phyloP scores from a whole-genome alignment of 148 eudicot genomes.

The Silene uniflora region DNA sequence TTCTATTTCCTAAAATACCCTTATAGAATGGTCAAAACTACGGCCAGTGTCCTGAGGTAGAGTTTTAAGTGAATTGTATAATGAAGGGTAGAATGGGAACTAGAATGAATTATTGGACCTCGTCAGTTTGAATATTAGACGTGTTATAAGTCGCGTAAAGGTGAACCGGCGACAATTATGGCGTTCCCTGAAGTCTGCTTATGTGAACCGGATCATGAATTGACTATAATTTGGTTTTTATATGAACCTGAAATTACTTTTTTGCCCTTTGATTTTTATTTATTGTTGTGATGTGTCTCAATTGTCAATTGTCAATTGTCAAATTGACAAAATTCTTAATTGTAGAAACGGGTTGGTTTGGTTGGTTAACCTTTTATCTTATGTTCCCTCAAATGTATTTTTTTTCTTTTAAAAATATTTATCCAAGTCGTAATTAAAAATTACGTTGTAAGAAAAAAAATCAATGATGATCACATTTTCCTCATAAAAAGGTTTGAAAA shows the following conservation, averaged over 20 bases:
- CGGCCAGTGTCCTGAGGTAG: not conserved
- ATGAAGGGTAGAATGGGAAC: conserved; percentile 11
- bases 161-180: conserved; percentile 16
- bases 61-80: not conserved
- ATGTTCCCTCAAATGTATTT: too few species aligned
- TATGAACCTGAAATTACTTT: not conserved
- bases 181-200: conserved; percentile 9
- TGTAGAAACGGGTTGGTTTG: too few species aligned
- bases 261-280: not conserved
- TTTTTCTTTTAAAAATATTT: too few species aligned
- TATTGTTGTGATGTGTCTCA: too few species aligned
- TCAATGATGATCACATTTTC: too few species aligned
- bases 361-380: too few species aligned
- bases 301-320: too few species aligned
- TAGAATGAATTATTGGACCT: not conserved
- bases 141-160: conserved; percentile 18
- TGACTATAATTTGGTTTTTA: not conserved
- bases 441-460: too few species aligned
- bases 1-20: not conserved
- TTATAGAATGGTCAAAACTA: not conserved
- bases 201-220: conserved; percentile 15
- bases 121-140: conserved; percentile 19
- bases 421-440: too few species aligned
- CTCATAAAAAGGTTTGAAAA: too few species aligned
- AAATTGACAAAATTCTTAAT: too few species aligned